A percentile compares a stretch with the other conserved stretches of the same genome.
These are phyloP conservation scores for Saitoella complicata DNA, from an alignment of 805 yeast genomes.

Conservation along the genomic window DNA sequence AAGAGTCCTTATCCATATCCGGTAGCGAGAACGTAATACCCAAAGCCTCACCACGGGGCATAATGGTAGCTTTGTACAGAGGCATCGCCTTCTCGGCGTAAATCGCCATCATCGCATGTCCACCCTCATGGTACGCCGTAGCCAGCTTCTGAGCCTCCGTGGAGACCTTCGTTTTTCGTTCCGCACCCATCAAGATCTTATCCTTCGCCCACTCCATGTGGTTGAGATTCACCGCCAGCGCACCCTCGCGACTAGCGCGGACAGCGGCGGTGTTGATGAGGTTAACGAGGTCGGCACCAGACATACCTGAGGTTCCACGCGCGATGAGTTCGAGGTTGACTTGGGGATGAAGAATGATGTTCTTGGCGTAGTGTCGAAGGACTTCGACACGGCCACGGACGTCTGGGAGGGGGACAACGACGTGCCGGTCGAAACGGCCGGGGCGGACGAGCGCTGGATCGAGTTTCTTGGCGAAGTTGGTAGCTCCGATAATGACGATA, in stretches of 20 bases:
- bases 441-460: constrained; percentile 98
- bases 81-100: constrained; percentile 90
- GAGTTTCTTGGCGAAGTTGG: constrained; percentile 91
- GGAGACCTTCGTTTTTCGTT: constrained; percentile 91
- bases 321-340: constrained; percentile 86
- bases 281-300: constrained; percentile 96
- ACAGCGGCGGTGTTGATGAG: constrained; percentile 97
- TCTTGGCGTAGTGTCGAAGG: constrained; percentile 76
- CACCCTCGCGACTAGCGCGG: constrained; percentile 84
- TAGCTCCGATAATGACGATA: constrained; percentile 91
- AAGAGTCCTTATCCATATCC: constrained; percentile 93
- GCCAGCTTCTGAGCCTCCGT: constrained; percentile 87
- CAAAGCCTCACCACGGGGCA: constrained; percentile 91
- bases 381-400: constrained; percentile 94
- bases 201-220: constrained; percentile 99
- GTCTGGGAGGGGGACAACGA: constrained; percentile 89
- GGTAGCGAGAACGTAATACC: constrained; percentile 97
- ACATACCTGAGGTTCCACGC: constrained; percentile 91
- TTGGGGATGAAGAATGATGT: constrained; percentile 67
- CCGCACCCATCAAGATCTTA: constrained; percentile 95
- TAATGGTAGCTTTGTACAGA: constrained; percentile 86
- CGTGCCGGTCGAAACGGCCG: constrained; percentile 93
- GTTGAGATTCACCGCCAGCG: constrained; percentile 72
- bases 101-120: constrained; percentile 97
- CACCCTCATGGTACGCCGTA: constrained; percentile 98